These are phyloP conservation scores for Entomortierella lignicola DNA, from an alignment of 192 early-diverging fungal genomes.

Conservation along the genomic window DNA sequence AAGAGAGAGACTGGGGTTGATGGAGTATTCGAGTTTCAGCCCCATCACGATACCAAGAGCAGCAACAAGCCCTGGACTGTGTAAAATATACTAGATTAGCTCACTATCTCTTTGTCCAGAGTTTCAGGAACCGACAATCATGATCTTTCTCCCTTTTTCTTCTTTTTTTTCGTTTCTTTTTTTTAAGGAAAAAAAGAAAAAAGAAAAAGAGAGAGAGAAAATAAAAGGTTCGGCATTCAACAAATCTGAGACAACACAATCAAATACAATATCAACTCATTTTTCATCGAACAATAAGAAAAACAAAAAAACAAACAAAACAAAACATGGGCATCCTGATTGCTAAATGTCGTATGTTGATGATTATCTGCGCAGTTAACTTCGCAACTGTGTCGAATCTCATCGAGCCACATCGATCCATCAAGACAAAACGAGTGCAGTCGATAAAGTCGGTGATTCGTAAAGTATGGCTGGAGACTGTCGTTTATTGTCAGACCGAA, in stretches of 20 bases:
- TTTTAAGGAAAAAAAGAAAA: too few species aligned
- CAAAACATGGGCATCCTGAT: not conserved
- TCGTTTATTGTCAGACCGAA: not conserved
- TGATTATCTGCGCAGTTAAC: too few species aligned
- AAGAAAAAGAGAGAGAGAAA: too few species aligned
- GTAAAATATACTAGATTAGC: conserved; percentile 24
- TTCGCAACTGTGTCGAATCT: not conserved
- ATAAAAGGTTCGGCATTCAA: not conserved
- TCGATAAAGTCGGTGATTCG: too few species aligned
- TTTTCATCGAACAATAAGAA: not conserved
- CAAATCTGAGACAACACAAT: not conserved
- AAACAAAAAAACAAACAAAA: not conserved
- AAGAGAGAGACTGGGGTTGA: conserved; percentile 33
- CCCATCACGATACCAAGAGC: conserved; percentile 35
- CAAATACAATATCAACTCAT: not conserved
- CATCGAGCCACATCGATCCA: not conserved
- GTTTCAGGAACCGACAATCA: not conserved
- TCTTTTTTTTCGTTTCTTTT: conserved; percentile 1
- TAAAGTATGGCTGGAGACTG: not conserved
- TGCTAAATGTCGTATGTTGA: not conserved
- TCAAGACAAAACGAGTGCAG: too few species aligned
- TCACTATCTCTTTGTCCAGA: not conserved
- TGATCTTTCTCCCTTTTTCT: not conserved
- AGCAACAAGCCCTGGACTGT: conserved; percentile 42
- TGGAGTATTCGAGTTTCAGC: conserved; percentile 40